phyloP scores from a whole-genome alignment of 768 basidiomycete species.

The Gautieria morchelliformis region DNA sequence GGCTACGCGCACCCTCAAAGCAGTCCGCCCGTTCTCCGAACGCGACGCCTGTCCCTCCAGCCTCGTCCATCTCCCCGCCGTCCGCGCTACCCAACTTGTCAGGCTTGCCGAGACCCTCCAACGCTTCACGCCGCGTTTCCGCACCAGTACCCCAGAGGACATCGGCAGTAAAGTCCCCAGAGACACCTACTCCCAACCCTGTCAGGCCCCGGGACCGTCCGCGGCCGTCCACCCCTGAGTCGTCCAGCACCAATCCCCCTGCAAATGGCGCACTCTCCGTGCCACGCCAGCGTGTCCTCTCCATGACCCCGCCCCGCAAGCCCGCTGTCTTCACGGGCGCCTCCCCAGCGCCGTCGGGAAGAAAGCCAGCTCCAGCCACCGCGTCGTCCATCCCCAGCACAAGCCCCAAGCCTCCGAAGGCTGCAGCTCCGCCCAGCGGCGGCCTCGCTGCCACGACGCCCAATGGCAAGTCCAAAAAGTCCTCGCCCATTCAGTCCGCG shows the following conservation, averaged over 20 bases:
- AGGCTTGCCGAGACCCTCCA: slow-evolving; percentile 15
- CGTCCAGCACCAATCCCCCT: slow-evolving; percentile 9
- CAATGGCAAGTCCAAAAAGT: not conserved
- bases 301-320: slow-evolving; percentile 31
- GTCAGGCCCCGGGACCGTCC: slow-evolving; percentile 11
- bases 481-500: not conserved
- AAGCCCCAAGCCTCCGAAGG: slow-evolving; percentile 9
- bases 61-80: not conserved
- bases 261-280: not conserved
- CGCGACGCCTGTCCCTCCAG: slow-evolving; percentile 36
- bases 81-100: slow-evolving; percentile 26
- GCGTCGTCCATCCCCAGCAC: not conserved
- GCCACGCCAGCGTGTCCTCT: slow-evolving; percentile 34
- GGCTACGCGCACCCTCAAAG: not conserved
- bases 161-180: slow-evolving; percentile 14
- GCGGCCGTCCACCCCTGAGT: slow-evolving; percentile 12
- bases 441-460: slow-evolving; percentile 11
- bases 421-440: slow-evolving; percentile 10
- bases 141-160: slow-evolving; percentile 10
- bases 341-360: slow-evolving; percentile 13
- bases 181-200: slow-evolving; percentile 20
- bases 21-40: slow-evolving; percentile 29
- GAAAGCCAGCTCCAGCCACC: slow-evolving; percentile 5
- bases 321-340: slow-evolving; percentile 18
- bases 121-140: slow-evolving; percentile 15